Evolutionary conservation across 352 stramenopile genomes (phyloP), one percentile per base, ranked within the genome.

Genomic region (Aphanomyces cochlioides): DNA sequence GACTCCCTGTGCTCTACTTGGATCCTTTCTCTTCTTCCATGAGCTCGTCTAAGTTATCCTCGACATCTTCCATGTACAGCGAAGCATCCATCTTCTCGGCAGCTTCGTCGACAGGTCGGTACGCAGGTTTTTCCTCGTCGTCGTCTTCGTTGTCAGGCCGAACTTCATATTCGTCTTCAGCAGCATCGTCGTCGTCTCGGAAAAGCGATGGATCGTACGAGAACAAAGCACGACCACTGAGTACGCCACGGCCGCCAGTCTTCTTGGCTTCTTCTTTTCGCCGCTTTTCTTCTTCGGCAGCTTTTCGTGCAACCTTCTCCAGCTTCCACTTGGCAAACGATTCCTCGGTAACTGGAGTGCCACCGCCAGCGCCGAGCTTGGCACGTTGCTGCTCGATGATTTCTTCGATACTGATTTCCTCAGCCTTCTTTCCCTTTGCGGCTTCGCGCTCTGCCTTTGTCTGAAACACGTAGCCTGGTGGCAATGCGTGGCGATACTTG

Each of bases 191-290:
- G 54, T 96, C 90, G 77, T 97, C 90, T 61, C 85, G 83, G 84
- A 97, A 97, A 76, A 97, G 79, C 39, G 85, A 91, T 38, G 90
- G 86, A 72, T 97, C 89, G 79, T 80, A 96, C 40, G 88, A 90
- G 78, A 97, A 97, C 74, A 97, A 74, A 39, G 89, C 88, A 80
- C 90, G 85, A 80, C 90, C 90, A 86, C 87, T 96, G 82, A 97
- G 87, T 75, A 88, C 80, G 75, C 82, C 83, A 21, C 84, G 87
- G 60, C 87, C 86, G 47, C 85, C 87, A 12, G 75, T 84, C 78
- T 91, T 96, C 79, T 96, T 96, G 7, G 88, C 79, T 70, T 92
- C 77, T 66, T 95, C 85, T 77, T 96, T 95, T 56, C 84, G 76
- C 65, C 81, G 78, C 81, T 95, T 92, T 56, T 84, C 80, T 72